Percentiles rank a stretch among this genome's conserved stretches.
These are phyloP conservation scores for Boletus reticulatus DNA, from an alignment of 768 basidiomycete genomes.

Conservation along the genomic window DNA sequence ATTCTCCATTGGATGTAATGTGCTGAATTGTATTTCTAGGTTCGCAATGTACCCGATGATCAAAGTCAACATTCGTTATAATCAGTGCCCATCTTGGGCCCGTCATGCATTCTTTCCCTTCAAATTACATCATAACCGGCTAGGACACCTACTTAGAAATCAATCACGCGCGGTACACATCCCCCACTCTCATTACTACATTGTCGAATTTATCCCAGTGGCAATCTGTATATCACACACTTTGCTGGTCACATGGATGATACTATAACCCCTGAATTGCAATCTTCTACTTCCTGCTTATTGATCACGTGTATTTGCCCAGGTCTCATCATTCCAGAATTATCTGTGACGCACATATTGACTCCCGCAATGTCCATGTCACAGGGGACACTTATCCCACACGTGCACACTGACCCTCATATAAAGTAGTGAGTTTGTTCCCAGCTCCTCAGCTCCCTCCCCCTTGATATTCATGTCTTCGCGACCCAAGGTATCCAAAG, in stretches of 20 bases:
- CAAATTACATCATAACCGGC: background rate
- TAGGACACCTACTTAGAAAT: conserved; percentile 15
- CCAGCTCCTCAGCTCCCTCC: background rate
- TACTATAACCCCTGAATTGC: conserved; percentile 2
- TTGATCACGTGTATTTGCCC: conserved; percentile 3
- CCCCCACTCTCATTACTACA: conserved; percentile 6
- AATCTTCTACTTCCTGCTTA: conserved; percentile 1
- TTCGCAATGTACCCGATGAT: conserved; percentile 54
- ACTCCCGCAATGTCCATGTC: background rate
- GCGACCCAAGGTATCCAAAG: conserved; percentile 42
- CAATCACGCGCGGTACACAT: conserved; percentile 9
- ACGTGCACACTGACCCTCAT: background rate
- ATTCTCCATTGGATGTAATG: background rate
- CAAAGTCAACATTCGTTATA: conserved; percentile 33
- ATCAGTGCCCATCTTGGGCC: background rate
- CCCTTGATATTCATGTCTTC: conserved; percentile 35
- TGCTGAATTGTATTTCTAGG: conserved; percentile 35
- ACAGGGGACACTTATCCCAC: background rate
- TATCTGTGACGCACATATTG: background rate
- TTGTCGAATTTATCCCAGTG: conserved; percentile 6
- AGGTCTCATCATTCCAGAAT: conserved; percentile 13
- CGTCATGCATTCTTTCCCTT: background rate
- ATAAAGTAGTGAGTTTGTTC: conserved; percentile 9
- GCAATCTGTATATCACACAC: conserved; percentile 18
- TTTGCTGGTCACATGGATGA: conserved; percentile 11